Evolutionary conservation across 805 yeast genomes (phyloP).

Genomic region (Lipomyces orientalis): DNA sequence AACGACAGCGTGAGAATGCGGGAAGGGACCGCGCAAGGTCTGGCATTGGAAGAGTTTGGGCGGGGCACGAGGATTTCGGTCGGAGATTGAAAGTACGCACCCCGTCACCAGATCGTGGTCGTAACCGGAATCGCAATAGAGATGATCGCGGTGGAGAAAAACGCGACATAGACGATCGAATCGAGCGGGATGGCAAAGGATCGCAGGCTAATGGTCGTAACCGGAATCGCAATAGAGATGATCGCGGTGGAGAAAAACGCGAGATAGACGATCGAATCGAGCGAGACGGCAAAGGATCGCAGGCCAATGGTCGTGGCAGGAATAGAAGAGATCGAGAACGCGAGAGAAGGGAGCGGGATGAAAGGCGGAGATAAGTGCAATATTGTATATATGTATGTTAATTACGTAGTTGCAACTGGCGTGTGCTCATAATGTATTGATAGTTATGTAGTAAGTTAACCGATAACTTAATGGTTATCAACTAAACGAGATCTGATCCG

Average conservation of each 20-base stretch:
- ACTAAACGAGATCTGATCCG: too few relatives aligned
- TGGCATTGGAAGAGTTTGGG: neutral
- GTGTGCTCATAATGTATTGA: neutral
- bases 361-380: neutral
- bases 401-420: neutral
- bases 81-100: conserved; percentile 9
- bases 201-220: neutral
- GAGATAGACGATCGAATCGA: neutral
- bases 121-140: neutral
- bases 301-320: neutral
- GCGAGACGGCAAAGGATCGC: neutral
- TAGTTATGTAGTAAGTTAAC: neutral
- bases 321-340: conserved; percentile 3
- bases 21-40: neutral
- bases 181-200: neutral
- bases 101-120: conserved; percentile 5
- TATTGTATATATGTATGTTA: neutral
- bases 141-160: neutral
- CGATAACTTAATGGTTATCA: too few relatives aligned
- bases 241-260: neutral
- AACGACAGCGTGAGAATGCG: conserved; percentile 16
- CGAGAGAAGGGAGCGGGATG: neutral
- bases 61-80: conserved; percentile 1
- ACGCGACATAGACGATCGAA: neutral
- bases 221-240: conserved; percentile 8